A percentile compares a stretch with the other conserved stretches of the same genome.
These are phyloP conservation scores for Aspergillus fumigatus DNA, from an alignment of 2,329 filamentous ascomycete genomes.

Conservation along the genomic window DNA sequence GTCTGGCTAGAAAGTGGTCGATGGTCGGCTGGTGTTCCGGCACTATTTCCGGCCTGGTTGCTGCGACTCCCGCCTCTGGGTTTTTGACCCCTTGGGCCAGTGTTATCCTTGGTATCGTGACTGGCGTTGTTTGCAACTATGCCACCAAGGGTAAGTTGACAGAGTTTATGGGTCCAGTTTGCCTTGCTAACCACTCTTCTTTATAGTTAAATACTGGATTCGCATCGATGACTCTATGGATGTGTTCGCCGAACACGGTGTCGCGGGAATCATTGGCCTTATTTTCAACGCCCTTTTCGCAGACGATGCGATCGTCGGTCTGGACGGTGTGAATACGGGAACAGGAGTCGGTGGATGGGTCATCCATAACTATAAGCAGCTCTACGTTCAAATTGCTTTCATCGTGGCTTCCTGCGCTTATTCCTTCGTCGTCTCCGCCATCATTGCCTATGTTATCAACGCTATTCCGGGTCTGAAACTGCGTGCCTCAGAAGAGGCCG, in stretches of 20 bases:
- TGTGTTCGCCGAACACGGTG: conserved; percentile 83
- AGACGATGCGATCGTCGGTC: conserved; percentile 66
- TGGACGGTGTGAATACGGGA: conserved; percentile 61
- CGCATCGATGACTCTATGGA: conserved; percentile 84
- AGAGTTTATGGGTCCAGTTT: conserved; percentile 14
- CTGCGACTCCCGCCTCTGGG: conserved; percentile 78
- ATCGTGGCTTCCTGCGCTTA: conserved; percentile 61
- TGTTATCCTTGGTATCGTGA: conserved; percentile 56
- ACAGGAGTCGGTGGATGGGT: conserved; percentile 60
- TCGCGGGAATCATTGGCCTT: conserved; percentile 78
- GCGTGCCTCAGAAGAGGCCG: conserved; percentile 62
- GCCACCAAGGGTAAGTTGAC: conserved; percentile 71
- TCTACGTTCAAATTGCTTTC: conserved; percentile 68
- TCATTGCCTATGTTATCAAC: conserved; percentile 68
- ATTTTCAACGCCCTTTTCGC: conserved; percentile 73
- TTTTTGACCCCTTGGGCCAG: conserved; percentile 67
- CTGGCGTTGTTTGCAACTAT: conserved; percentile 73
- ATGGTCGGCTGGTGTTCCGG: conserved; percentile 92
- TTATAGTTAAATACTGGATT: conserved; percentile 65
- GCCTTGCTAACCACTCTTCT: conserved; percentile 6
- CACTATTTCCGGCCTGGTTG: conserved; percentile 79
- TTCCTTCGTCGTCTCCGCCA: conserved; percentile 62
- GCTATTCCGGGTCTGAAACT: conserved; percentile 66
- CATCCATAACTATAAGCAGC: conserved; percentile 65
- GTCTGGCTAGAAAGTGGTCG: conserved; percentile 89